Evolutionary conservation across 176 grass and related monocot genomes (phyloP).

Genomic region (Melocanna baccifera): DNA sequence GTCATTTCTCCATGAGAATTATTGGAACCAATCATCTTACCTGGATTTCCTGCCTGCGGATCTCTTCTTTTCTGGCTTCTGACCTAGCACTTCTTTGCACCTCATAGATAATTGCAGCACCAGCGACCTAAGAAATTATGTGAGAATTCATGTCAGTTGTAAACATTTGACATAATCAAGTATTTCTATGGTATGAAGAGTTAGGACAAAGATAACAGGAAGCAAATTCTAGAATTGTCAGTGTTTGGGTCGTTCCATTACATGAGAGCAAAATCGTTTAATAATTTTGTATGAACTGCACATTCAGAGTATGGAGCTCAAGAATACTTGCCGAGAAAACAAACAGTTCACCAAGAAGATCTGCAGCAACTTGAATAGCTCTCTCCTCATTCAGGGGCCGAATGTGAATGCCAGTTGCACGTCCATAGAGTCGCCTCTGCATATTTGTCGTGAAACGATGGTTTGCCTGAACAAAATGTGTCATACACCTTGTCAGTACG

Average conservation of each 20-base stretch:
- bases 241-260: not conserved
- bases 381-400: constrained; percentile 88
- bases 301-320: not conserved
- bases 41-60: constrained; percentile 63
- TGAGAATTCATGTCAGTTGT: constrained; percentile 10
- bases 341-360: constrained; percentile 85
- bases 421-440: constrained; percentile 82
- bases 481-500: constrained; percentile 25
- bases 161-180: constrained; percentile 12
- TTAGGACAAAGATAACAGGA: constrained; percentile 16
- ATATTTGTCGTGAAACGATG: constrained; percentile 88
- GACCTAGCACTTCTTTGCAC: constrained; percentile 89
- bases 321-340: constrained; percentile 60
- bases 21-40: constrained; percentile 36
- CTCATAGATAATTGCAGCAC: constrained; percentile 81
- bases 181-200: not conserved
- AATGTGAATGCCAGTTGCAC: constrained; percentile 64
- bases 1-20: not conserved
- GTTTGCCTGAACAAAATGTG: constrained; percentile 53
- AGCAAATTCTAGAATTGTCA: not conserved
- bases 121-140: constrained; percentile 57
- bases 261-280: not conserved
- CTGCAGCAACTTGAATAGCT: constrained; percentile 86
- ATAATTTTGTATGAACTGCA: not conserved
- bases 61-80: constrained; percentile 92